Percentiles rank a stretch among this genome's conserved stretches.
These are phyloP conservation scores for Diatrype stigma DNA, from an alignment of 2,329 filamentous ascomycete species.

Conservation along the genomic window DNA sequence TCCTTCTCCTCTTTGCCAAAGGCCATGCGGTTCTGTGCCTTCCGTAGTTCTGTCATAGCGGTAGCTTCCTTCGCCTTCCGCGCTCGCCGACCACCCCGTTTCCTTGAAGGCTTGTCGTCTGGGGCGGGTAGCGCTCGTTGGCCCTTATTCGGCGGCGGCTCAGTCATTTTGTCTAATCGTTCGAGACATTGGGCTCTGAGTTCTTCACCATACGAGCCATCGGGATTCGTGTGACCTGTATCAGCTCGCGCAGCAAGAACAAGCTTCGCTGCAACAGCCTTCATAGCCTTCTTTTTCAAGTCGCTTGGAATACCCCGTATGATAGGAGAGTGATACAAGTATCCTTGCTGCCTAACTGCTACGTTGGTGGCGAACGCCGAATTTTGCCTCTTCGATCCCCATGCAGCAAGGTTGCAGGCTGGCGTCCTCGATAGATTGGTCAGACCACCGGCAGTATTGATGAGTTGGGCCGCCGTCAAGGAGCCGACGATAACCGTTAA, in stretches of 20 bases:
- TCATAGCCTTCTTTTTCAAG: constrained; percentile 87
- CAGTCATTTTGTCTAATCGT: constrained; percentile 86
- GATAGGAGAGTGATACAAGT: constrained; percentile 86
- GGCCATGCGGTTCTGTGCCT: constrained; percentile 92
- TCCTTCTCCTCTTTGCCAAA: constrained; percentile 96
- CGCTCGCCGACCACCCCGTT: constrained; percentile 84
- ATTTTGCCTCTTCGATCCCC: constrained; percentile 83
- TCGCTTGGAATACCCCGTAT: constrained; percentile 81
- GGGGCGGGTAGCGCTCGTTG: constrained; percentile 82
- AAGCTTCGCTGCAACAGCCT: constrained; percentile 89
- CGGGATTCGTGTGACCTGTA: constrained; percentile 72
- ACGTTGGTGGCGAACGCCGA: constrained; percentile 85
- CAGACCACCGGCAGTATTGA: constrained; percentile 88
- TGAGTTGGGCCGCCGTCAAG: constrained; percentile 89
- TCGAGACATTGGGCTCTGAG: constrained; percentile 79
- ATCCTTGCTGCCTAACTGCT: constrained; percentile 85
- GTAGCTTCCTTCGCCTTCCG: constrained; percentile 94
- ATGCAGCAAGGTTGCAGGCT: constrained; percentile 84
- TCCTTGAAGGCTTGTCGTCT: constrained; percentile 90
- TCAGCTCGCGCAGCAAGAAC: constrained; percentile 92
- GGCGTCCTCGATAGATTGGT: constrained; percentile 87
- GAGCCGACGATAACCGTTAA: constrained; percentile 87
- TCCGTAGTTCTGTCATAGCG: constrained; percentile 93
- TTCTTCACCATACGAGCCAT: constrained; percentile 78
- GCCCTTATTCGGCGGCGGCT: constrained; percentile 86